These are phyloP conservation scores for Didymosphaeria variabile DNA, from an alignment of 2,329 filamentous ascomycete species.

Conservation along the genomic window DNA sequence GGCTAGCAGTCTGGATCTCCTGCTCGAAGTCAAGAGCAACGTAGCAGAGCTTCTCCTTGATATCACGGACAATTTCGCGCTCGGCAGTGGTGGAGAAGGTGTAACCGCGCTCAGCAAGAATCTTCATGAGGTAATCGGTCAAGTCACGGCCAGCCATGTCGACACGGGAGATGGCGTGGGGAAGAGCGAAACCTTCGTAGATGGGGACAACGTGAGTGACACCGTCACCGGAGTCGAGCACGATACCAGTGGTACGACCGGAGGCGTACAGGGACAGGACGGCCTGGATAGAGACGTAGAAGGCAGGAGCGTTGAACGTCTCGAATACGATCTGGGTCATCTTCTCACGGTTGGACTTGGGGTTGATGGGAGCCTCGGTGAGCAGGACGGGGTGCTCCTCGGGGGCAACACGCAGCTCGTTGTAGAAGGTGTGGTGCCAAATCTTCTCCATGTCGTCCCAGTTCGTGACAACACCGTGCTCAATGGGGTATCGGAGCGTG, in stretches of 20 bases:
- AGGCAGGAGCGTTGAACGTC: slow-evolving; percentile 99
- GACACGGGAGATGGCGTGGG: slow-evolving; percentile 99
- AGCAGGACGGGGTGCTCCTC: slow-evolving; percentile 99
- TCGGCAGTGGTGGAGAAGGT: slow-evolving; percentile 99
- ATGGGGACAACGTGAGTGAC: slow-evolving; percentile 99
- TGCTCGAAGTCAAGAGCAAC: slow-evolving; percentile 99
- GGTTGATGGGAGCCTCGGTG: slow-evolving; percentile 99
- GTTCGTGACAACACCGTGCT: slow-evolving; percentile 99
- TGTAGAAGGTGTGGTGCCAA: slow-evolving; percentile 99
- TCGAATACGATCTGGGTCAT: slow-evolving; percentile 99
- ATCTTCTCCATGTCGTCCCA: slow-evolving; percentile 99
- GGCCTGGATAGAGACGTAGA: slow-evolving; percentile 99
- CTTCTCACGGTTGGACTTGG: slow-evolving; percentile 99
- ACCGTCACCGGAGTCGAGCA: slow-evolving; percentile 99
- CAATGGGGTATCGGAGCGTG: slow-evolving; percentile 98
- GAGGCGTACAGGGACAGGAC: slow-evolving; percentile 99
- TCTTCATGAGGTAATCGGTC: slow-evolving; percentile 99
- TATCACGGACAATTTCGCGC: slow-evolving; percentile 99
- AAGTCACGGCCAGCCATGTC: slow-evolving; percentile 99
- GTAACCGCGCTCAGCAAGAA: slow-evolving; percentile 98
- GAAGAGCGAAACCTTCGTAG: slow-evolving; percentile 99
- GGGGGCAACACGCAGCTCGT: slow-evolving; percentile 99
- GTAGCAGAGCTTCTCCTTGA: slow-evolving; percentile 99
- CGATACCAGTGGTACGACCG: slow-evolving; percentile 99
- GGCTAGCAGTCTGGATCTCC: slow-evolving; percentile 99